Percentiles rank a stretch among this genome's conserved stretches.
These are phyloP conservation scores for Blastocystis sp. DNA, from an alignment of 352 stramenopile species.

Conservation along the genomic window DNA sequence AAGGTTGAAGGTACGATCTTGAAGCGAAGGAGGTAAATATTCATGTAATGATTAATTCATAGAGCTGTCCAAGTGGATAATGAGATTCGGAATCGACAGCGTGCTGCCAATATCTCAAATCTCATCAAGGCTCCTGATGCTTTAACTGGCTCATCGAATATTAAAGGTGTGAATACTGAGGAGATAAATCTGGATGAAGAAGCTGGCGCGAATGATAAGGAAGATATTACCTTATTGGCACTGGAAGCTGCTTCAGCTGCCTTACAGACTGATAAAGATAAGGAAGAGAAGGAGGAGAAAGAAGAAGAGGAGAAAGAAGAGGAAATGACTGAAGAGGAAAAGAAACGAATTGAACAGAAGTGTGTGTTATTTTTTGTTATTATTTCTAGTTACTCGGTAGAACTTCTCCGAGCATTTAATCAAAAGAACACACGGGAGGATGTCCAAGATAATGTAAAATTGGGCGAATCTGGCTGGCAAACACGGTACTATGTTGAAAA, in stretches of 20 bases:
- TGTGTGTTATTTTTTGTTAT: neutral
- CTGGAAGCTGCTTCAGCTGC: conserved; percentile 4
- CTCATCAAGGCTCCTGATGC: conserved; percentile 5
- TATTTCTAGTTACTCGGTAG: neutral
- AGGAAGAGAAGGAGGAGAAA: neutral
- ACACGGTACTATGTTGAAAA: conserved; percentile 84
- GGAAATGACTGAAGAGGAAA: conserved; percentile 71
- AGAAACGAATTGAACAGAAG: conserved; percentile 74
- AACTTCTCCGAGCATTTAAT: conserved; percentile 71
- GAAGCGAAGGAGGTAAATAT: conserved; percentile 31
- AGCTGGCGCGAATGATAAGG: neutral
- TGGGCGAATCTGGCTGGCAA: conserved; percentile 94
- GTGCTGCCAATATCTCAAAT: conserved; percentile 5
- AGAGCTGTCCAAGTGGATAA: conserved; percentile 65
- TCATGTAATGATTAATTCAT: conserved; percentile 5
- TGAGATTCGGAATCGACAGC: conserved; percentile 3
- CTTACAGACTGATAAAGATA: neutral
- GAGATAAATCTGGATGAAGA: conserved; percentile 54
- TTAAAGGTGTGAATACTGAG: neutral
- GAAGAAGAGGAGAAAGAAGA: neutral
- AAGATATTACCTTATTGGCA: neutral
- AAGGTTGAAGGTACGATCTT: conserved; percentile 77
- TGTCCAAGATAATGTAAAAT: conserved; percentile 85
- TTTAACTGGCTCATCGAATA: conserved; percentile 57
- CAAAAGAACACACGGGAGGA: conserved; percentile 74